Conservation (phyloP, 2,329 filamentous ascomycete genomes). For the Cryoendolithus antarcticus region DNA sequence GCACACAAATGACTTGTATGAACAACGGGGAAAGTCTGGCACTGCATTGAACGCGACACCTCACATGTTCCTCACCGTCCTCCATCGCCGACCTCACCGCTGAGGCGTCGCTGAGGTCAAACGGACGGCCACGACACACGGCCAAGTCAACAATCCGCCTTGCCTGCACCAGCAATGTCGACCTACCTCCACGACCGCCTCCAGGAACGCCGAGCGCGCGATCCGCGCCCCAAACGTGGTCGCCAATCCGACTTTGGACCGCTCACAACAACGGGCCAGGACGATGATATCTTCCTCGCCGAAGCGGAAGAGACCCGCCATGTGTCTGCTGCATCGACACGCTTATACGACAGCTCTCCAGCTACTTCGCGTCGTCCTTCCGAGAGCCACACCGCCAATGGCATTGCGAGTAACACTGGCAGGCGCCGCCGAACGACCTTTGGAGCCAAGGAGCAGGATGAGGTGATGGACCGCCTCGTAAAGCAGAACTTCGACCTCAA, state of each 20-base stretch:
- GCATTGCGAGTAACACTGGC: slow-evolving; percentile 2
- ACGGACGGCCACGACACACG: not conserved
- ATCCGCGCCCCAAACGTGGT: slow-evolving; percentile 18
- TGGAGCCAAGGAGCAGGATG: slow-evolving; percentile 55
- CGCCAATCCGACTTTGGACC: slow-evolving; percentile 24
- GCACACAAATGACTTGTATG: no score
- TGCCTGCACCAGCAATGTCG: no score
- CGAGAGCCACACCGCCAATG: slow-evolving; percentile 10
- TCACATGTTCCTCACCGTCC: no score
- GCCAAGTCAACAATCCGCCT: not conserved
- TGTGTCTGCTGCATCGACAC: slow-evolving; percentile 3
- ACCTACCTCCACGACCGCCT: slow-evolving; percentile 22
- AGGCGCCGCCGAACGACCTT: slow-evolving; percentile 23
- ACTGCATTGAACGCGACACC: no score
- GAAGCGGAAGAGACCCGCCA: slow-evolving; percentile 17
- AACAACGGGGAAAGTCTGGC: no score
- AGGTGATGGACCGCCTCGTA: slow-evolving; percentile 55
- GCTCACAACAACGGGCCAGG: slow-evolving; percentile 10
- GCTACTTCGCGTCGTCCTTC: slow-evolving; percentile 8
- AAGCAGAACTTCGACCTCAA: slow-evolving; percentile 72
- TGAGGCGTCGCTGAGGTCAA: no score
- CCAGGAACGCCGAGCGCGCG: slow-evolving; percentile 20
- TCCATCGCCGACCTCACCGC: no score
- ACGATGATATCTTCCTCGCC: slow-evolving; percentile 25
- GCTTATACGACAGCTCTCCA: slow-evolving; percentile 20